Conservation (phyloP, 2,329 filamentous ascomycete genomes). For the Coccinonectria pachysandricola region DNA sequence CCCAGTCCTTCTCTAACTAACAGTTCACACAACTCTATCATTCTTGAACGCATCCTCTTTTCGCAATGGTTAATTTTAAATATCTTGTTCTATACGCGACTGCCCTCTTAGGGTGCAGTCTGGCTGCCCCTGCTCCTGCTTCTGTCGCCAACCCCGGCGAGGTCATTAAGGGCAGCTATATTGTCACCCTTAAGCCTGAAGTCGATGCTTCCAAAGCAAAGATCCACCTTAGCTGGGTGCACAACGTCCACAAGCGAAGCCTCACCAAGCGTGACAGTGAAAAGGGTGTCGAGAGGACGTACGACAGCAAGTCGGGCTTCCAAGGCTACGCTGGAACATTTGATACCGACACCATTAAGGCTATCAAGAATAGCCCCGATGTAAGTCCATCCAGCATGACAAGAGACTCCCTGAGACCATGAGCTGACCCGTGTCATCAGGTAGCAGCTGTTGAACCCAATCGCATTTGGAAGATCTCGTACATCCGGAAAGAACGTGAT, state of each 20-base stretch:
- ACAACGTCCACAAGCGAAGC: conserved; percentile 21
- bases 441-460: conserved; percentile 23
- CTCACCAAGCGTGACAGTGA: too few species aligned
- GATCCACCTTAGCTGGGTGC: conserved; percentile 25
- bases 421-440: conserved; percentile 9
- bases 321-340: conserved; percentile 35
- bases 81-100: too few species aligned
- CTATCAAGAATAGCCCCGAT: conserved; percentile 28
- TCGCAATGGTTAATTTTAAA: too few species aligned
- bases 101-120: too few species aligned
- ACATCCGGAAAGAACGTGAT: not conserved
- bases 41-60: too few species aligned
- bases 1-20: too few species aligned
- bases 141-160: conserved; percentile 5
- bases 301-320: conserved; percentile 23
- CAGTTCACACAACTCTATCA: too few species aligned
- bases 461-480: not conserved
- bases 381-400: conserved; percentile 17
- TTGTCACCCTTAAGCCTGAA: conserved; percentile 33
- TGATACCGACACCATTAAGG: conserved; percentile 28
- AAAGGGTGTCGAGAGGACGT: conserved; percentile 23
- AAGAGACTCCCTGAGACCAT: not conserved
- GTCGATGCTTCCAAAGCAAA: conserved; percentile 20
- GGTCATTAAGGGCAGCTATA: conserved; percentile 31
- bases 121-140: not conserved